Percentiles rank a stretch among this genome's conserved stretches.
Evolutionary conservation across 768 basidiomycete species (phyloP).

Genomic region (Fomitopsis pulvina): DNA sequence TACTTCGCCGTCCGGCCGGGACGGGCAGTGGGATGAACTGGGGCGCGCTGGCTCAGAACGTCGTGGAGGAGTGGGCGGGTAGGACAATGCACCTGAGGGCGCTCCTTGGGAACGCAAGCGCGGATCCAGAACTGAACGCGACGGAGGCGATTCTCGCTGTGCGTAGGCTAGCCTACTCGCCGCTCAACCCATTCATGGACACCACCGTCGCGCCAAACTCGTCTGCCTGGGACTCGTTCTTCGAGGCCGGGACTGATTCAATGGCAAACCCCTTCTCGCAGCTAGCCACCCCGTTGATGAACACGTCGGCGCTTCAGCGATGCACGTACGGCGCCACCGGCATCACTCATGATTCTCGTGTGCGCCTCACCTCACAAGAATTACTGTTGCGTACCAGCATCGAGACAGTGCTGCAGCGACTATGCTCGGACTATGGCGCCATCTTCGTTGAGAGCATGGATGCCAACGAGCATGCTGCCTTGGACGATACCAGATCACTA

Average conservation of each 20-base stretch:
- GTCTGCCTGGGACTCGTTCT: not conserved
- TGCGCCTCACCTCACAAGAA: slow-evolving; percentile 3
- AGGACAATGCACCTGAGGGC: slow-evolving; percentile 1
- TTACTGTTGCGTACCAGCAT: not conserved
- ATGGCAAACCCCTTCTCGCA: not conserved
- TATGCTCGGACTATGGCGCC: slow-evolving; percentile 2
- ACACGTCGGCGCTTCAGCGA: not conserved
- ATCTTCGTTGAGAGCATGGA: slow-evolving; percentile 8
- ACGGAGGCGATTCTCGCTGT: not conserved
- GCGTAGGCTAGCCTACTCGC: slow-evolving; percentile 3
- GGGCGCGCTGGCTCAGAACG: not conserved
- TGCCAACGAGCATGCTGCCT: not conserved
- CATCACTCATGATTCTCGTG: not conserved
- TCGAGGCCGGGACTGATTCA: not conserved
- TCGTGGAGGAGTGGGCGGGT: slow-evolving; percentile 4
- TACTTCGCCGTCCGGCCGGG: not conserved
- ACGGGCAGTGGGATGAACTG: slow-evolving; percentile 4
- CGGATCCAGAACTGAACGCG: not conserved
- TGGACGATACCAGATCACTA: not conserved
- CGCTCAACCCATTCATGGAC: slow-evolving; percentile 6
- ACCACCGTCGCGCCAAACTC: not conserved
- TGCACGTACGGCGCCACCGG: slow-evolving; percentile 5
- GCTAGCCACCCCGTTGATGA: not conserved
- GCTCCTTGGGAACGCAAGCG: slow-evolving; percentile 1
- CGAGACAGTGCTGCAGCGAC: not conserved